A percentile compares a stretch with the other conserved stretches of the same genome.
Conservation (phyloP, 1,284 basidiomycete species). For the Leucoagaricus sp. region DNA sequence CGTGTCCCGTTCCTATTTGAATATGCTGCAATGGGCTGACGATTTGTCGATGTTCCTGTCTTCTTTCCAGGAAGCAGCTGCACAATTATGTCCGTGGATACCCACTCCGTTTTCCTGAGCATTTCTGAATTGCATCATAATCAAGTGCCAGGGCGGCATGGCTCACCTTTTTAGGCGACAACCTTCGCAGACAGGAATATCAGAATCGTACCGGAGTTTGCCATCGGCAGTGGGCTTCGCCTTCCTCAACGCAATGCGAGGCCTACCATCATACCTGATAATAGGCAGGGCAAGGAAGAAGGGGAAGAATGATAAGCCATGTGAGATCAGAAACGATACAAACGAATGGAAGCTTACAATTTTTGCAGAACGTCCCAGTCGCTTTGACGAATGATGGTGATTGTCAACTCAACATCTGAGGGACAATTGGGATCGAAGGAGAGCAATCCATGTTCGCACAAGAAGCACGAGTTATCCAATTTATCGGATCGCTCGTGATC, state of each 20-base stretch:
- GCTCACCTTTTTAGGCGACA: conserved; percentile 64
- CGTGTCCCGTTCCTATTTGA: conserved; percentile 36
- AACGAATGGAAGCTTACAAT: conserved; percentile 44
- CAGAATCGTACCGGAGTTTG: conserved; percentile 39
- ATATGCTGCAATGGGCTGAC: conserved; percentile 23
- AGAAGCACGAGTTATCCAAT: conserved; percentile 60
- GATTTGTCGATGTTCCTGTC: conserved; percentile 14
- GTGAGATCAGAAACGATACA: conserved; percentile 16
- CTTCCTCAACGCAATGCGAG: conserved; percentile 55
- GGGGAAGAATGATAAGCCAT: conserved; percentile 12
- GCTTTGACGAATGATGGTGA: conserved; percentile 54
- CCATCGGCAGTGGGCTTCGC: conserved; percentile 32
- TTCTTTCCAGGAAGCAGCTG: conserved; percentile 34
- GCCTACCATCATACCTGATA: conserved; percentile 60
- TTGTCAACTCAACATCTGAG: conserved; percentile 53
- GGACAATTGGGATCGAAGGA: conserved; percentile 63
- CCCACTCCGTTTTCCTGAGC: conserved; percentile 51
- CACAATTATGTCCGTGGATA: conserved; percentile 51
- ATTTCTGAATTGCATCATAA: too few species aligned
- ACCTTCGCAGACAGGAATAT: conserved; percentile 55
- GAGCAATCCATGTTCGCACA: conserved; percentile 71
- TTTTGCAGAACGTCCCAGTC: conserved; percentile 66
- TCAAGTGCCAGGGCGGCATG: too few species aligned
- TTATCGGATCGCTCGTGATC: conserved; percentile 55
- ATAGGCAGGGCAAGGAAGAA: too few species aligned